Conservation (phyloP, 2,329 filamentous ascomycete species). For the Hypoxylon sp. region DNA sequence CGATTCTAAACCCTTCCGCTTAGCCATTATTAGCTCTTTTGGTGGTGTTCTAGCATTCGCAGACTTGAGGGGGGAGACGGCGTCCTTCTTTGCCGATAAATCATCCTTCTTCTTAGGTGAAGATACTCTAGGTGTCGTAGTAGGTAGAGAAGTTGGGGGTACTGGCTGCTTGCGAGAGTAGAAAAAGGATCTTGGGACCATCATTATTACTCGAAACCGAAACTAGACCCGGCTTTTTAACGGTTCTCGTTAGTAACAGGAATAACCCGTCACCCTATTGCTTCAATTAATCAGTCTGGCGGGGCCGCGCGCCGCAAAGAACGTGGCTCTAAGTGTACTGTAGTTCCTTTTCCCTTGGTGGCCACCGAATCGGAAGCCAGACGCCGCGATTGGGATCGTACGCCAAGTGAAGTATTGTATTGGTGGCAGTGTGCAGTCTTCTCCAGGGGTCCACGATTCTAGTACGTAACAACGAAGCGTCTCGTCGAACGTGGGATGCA, state of each 20-base stretch:
- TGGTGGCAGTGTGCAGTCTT: conserved; percentile 39
- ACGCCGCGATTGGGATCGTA: conserved; percentile 40
- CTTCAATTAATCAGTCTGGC: conserved; percentile 37
- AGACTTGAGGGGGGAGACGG: conserved; percentile 39
- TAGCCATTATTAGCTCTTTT: conserved; percentile 48
- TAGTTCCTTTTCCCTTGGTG: conserved; percentile 30
- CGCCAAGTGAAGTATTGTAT: conserved; percentile 37
- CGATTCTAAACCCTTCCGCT: conserved; percentile 48
- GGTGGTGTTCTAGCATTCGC: conserved; percentile 44
- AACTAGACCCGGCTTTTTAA: conserved; percentile 38
- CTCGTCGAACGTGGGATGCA: conserved; percentile 43
- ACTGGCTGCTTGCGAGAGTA: conserved; percentile 54
- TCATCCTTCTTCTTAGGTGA: conserved; percentile 54
- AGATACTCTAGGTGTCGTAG: conserved; percentile 38
- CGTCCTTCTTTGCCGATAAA: conserved; percentile 41
- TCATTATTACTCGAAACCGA: conserved; percentile 53
- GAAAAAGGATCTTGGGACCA: conserved; percentile 59
- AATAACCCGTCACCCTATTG: conserved; percentile 42
- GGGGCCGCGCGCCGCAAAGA: conserved; percentile 34
- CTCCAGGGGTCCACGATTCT: conserved; percentile 46
- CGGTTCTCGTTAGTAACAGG: conserved; percentile 45
- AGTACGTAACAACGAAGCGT: conserved; percentile 50
- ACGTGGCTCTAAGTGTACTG: conserved; percentile 34
- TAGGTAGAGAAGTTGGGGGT: conserved; percentile 38
- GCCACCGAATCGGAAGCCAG: conserved; percentile 40